These are phyloP conservation scores for Botrytis medusae DNA, from an alignment of 2,329 filamentous ascomycete species.

Conservation along the genomic window DNA sequence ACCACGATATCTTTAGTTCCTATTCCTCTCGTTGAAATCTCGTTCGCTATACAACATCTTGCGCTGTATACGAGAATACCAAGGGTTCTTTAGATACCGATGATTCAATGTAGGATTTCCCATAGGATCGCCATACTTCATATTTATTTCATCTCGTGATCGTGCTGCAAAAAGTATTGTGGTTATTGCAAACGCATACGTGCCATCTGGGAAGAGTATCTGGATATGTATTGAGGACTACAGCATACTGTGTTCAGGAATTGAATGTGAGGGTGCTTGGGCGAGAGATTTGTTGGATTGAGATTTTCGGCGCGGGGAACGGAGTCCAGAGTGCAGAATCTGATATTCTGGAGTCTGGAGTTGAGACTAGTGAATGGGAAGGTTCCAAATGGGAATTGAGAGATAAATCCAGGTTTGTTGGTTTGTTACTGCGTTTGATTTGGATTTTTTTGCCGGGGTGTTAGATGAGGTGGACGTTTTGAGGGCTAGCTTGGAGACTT, in stretches of 20 bases:
- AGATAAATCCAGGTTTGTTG: background rate
- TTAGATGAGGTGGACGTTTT: background rate
- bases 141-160: background rate
- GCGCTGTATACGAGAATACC: conserved; percentile 8
- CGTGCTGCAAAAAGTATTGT: background rate
- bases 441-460: background rate
- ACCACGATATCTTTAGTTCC: conserved; percentile 3
- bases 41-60: background rate
- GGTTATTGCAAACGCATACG: background rate
- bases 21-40: background rate
- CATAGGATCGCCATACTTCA: background rate
- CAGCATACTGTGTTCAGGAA: conserved; percentile 11
- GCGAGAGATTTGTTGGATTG: background rate
- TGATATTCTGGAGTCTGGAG: background rate
- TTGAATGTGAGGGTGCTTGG: background rate
- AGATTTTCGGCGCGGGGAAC: background rate
- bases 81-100: no score
- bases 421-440: background rate
- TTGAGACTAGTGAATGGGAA: conserved; percentile 3
- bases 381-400: background rate
- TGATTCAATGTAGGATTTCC: background rate
- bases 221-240: background rate
- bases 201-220: background rate
- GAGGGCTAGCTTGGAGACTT: background rate
- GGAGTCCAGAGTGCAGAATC: background rate